Conservation (phyloP, 1,284 basidiomycete genomes). For the Hymenochaete sp. region DNA sequence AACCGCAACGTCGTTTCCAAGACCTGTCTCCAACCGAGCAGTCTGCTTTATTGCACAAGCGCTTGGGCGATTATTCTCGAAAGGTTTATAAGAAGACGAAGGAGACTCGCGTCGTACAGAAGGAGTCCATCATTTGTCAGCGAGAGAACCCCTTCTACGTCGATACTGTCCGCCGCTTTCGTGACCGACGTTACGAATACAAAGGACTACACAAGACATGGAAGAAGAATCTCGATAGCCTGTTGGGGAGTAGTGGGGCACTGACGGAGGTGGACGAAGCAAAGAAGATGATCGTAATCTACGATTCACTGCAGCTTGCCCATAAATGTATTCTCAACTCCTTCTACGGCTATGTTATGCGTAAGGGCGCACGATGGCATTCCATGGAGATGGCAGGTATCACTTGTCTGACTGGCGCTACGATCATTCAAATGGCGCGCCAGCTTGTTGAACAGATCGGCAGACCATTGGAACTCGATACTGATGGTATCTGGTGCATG, state of each 20-base stretch:
- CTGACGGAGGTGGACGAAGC: slow-evolving; percentile 91
- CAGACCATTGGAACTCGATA: slow-evolving; percentile 94
- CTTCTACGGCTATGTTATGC: slow-evolving; percentile 99
- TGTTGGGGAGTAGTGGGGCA: slow-evolving; percentile 56
- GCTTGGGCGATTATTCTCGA: slow-evolving; percentile 94
- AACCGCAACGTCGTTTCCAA: slow-evolving; percentile 71
- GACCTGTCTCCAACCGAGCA: slow-evolving; percentile 87
- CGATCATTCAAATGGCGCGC: slow-evolving; percentile 99
- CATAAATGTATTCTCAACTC: slow-evolving; percentile 99
- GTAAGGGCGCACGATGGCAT: slow-evolving; percentile 98
- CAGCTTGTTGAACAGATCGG: slow-evolving; percentile 97
- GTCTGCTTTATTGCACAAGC: slow-evolving; percentile 89
- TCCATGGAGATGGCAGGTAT: slow-evolving; percentile 99
- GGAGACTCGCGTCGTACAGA: slow-evolving; percentile 92
- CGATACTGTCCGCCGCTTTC: slow-evolving; percentile 94
- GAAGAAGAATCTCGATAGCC: slow-evolving; percentile 95
- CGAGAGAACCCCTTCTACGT: slow-evolving; percentile 99
- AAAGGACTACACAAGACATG: slow-evolving; percentile 98
- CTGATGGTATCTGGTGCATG: slow-evolving; percentile 99
- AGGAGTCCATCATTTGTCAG: slow-evolving; percentile 96
- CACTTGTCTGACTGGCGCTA: slow-evolving; percentile 97
- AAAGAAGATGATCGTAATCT: slow-evolving; percentile 99
- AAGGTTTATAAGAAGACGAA: slow-evolving; percentile 99
- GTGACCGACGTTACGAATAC: slow-evolving; percentile 98
- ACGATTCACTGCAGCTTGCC: slow-evolving; percentile 98